phyloP scores from a whole-genome alignment of 2,329 filamentous ascomycete species.

The Neonectria magnoliae region DNA sequence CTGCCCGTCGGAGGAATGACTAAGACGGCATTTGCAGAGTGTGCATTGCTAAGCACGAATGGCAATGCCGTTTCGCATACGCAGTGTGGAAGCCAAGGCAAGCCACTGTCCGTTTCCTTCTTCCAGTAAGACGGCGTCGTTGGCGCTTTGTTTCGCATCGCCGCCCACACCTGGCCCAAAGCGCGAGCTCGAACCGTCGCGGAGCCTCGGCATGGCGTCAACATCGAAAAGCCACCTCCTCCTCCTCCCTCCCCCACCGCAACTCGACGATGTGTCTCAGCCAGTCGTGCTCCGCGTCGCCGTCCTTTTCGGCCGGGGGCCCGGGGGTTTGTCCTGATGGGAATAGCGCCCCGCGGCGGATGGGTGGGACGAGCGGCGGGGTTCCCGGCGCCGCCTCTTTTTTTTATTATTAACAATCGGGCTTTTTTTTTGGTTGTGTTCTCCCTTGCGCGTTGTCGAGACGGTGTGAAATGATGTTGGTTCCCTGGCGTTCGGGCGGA shows the following conservation, averaged over 20 bases:
- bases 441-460: not conserved
- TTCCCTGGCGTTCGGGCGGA: not conserved
- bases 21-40: not conserved
- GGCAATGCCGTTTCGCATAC: too few species aligned
- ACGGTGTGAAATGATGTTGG: too few species aligned
- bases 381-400: constrained; percentile 16
- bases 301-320: constrained; percentile 6
- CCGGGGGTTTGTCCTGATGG: constrained; percentile 41
- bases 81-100: not conserved
- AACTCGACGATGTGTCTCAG: too few species aligned
- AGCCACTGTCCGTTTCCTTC: not conserved
- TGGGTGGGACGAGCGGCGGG: constrained; percentile 24
- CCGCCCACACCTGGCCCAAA: not conserved
- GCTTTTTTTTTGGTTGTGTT: not conserved
- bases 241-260: too few species aligned
- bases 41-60: too few species aligned
- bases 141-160: not conserved
- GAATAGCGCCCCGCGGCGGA: constrained; percentile 36
- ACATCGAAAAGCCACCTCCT: not conserved
- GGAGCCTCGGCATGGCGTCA: constrained; percentile 6
- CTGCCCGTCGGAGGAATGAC: not conserved
- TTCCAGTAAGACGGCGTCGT: not conserved
- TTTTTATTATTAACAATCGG: not conserved
- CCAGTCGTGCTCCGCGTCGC: not conserved
- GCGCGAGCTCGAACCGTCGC: too few species aligned